Evolutionary conservation across 192 early-diverging fungal species (phyloP), one percentile per base, ranked within the genome.

Genomic region (Phycomyces blakesleeanus): DNA sequence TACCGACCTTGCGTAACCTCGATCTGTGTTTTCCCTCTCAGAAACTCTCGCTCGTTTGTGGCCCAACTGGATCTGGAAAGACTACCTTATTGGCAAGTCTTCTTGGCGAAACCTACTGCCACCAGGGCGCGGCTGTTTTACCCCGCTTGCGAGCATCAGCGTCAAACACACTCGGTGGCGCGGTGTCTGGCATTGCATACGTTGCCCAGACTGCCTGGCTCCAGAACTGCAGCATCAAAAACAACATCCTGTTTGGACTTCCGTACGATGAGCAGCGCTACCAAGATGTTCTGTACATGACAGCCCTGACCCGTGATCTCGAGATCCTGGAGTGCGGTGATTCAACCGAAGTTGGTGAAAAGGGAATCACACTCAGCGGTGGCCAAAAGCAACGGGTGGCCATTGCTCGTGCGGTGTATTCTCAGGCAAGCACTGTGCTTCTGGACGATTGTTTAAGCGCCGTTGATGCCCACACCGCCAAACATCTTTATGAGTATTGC

Each of bases 381-480:
- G 94, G 94, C 11, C 94, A 96, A 76, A 95, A 94, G 77, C 70
- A 72, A 61, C 49, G 83, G 68, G 34, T 85, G 73, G 83, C 75
- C 2, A 79, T 97, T 51, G 95, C 93, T 27, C 82, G 95, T 25
- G 93, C 94, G 5, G 77, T 95, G 9, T 98, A 95, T 75, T 84
- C 80, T 21, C 58, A 73, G 27, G 81, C 87, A 24, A 74, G 68
- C 12, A 80, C 84, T 34, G 66, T 95, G 39, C 70, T 95, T 3
- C 73, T 94, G 56, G 95, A 97, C 72, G 95, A 95, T 71, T 91
- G 89, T 70, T 76, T 97, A 50, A 92, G 90, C 21, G 97, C 97
- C 24, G 96, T 98, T 0, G 97, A 99, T 69, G 87, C 93, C 1
- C 95, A 95, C 52, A 98, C 96, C 0, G 94, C 89, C n/a, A 86